A percentile compares a stretch with the other conserved stretches of the same genome.
These are phyloP conservation scores for Xanthoconium purpureum DNA, from an alignment of 768 basidiomycete species.

Conservation along the genomic window DNA sequence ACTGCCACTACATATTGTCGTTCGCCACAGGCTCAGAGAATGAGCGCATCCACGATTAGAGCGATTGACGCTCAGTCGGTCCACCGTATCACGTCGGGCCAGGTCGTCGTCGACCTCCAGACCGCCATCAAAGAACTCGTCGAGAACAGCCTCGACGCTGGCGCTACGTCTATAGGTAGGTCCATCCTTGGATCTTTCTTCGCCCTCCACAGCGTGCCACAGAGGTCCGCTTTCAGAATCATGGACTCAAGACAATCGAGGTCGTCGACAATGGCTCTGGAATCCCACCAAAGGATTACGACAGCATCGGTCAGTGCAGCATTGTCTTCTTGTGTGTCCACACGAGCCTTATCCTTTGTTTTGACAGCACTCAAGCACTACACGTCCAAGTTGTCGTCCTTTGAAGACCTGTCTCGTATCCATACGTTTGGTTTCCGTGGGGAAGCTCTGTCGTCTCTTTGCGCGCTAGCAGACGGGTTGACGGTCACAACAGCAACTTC, in stretches of 20 bases:
- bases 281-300: slow-evolving; percentile 73
- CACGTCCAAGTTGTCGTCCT: slow-evolving; percentile 85
- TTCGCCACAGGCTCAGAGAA: slow-evolving; percentile 4
- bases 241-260: slow-evolving; percentile 79
- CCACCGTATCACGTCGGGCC: slow-evolving; percentile 90
- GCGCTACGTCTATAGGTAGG: slow-evolving; percentile 81
- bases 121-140: slow-evolving; percentile 94
- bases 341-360: background rate
- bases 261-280: slow-evolving; percentile 92
- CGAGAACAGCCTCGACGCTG: slow-evolving; percentile 94
- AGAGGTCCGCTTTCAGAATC: slow-evolving; percentile 91
- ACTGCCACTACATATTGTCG: background rate
- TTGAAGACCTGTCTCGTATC: slow-evolving; percentile 68
- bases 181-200: background rate
- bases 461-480: slow-evolving; percentile 73
- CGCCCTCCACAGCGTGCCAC: background rate
- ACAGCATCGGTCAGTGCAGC: slow-evolving; percentile 61
- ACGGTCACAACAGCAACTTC: slow-evolving; percentile 71
- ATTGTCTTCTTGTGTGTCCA: background rate
- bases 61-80: slow-evolving; percentile 76
- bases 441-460: slow-evolving; percentile 92
- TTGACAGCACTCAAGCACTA: slow-evolving; percentile 79
- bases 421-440: slow-evolving; percentile 92
- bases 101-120: slow-evolving; percentile 91
- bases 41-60: slow-evolving; percentile 30